phyloP scores from a whole-genome alignment of 345 rosid species.

The Streptanthus diversifolius region DNA sequence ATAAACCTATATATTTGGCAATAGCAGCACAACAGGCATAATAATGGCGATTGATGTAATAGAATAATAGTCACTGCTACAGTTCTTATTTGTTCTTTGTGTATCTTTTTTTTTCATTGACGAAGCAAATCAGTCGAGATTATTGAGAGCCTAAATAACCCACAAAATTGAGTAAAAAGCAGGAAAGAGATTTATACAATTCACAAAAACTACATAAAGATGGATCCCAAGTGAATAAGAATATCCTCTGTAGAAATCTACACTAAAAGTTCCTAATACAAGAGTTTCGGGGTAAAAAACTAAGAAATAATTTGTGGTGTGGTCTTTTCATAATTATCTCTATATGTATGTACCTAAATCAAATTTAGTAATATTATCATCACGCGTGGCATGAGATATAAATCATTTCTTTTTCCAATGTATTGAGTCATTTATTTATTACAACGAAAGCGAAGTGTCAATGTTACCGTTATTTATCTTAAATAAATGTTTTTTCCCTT shows the following conservation, averaged over 20 bases:
- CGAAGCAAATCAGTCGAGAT: background rate
- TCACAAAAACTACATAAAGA: background rate
- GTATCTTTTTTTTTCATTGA: background rate
- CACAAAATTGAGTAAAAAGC: too few species aligned
- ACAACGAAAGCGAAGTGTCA: slow-evolving; percentile 35
- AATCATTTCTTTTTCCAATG: slow-evolving; percentile 5
- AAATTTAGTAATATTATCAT: background rate
- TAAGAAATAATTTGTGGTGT: background rate
- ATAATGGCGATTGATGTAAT: slow-evolving; percentile 7
- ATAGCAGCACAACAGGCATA: background rate
- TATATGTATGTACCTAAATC: background rate
- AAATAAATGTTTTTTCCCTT: background rate
- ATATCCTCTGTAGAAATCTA: background rate
- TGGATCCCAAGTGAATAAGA: background rate
- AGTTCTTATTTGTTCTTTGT: background rate
- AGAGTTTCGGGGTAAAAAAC: background rate
- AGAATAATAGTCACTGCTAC: background rate
- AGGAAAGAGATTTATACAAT: background rate
- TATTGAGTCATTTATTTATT: slow-evolving; percentile 15
- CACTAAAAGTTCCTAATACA: background rate
- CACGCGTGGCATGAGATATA: slow-evolving; percentile 29
- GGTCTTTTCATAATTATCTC: background rate
- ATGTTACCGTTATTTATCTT: slow-evolving; percentile 20
- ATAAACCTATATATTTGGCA: background rate
- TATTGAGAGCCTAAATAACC: background rate